phyloP scores from a whole-genome alignment of 2,329 filamentous ascomycete genomes.

The Cytospora leucostoma region DNA sequence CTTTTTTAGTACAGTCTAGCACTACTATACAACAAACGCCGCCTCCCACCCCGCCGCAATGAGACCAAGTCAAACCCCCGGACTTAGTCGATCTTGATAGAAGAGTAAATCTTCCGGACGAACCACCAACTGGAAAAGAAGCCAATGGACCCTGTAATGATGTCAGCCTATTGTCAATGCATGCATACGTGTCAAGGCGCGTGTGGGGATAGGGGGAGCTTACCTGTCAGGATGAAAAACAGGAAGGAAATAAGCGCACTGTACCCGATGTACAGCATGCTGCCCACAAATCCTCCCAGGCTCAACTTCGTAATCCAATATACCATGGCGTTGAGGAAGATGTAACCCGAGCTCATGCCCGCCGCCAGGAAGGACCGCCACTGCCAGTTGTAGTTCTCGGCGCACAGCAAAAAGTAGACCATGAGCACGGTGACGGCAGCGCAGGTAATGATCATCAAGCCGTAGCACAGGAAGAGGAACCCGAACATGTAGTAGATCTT shows the following conservation, averaged over 20 bases:
- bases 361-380: constrained; percentile 94
- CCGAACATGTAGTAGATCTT: constrained; percentile 99
- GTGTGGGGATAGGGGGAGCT: constrained; percentile 43
- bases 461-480: constrained; percentile 97
- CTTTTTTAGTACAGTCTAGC: constrained; percentile 25
- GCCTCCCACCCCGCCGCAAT: not conserved
- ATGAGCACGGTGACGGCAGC: constrained; percentile 90
- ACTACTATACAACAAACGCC: constrained; percentile 28
- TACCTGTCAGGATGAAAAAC: constrained; percentile 93
- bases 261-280: constrained; percentile 91
- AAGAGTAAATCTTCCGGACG: constrained; percentile 88
- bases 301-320: constrained; percentile 90
- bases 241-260: constrained; percentile 85
- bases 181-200: not conserved
- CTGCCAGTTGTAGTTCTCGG: constrained; percentile 98
- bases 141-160: constrained; percentile 77
- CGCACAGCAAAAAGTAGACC: constrained; percentile 94
- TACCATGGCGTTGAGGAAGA: constrained; percentile 86
- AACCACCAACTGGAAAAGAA: constrained; percentile 96
- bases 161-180: constrained; percentile 30
- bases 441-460: constrained; percentile 93
- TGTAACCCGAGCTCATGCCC: constrained; percentile 86
- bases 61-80: not conserved
- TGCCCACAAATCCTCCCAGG: constrained; percentile 80
- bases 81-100: constrained; percentile 92